Evolutionary conservation across 768 basidiomycete species (phyloP), one percentile per base, ranked within the genome.

Genomic region (Mycena haematopus): DNA sequence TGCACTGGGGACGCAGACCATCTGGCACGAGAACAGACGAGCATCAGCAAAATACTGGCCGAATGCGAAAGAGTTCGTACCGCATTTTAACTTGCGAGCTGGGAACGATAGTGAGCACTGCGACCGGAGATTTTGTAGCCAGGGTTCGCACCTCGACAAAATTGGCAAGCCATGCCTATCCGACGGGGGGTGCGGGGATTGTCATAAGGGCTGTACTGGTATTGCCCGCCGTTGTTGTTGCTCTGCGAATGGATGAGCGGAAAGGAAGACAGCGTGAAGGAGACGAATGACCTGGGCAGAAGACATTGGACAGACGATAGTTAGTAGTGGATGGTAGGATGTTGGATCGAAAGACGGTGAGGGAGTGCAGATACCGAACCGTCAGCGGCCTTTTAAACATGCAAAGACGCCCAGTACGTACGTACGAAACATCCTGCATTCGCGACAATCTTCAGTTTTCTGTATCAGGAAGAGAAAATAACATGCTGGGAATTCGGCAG

Each of bases 61-160:
- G 25, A 35, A 24, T 51, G 22, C 47, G 10, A 35, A n/a, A 25
- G 22, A 58, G 36, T 53, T 29, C 62, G 52, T 53, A 67, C 66
- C 88, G 70, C 90, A 91, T 74, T 90, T 91, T 57, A 91, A 72
- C 73, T 90, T 90, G 62, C 89, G 80, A 6, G 86, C 89, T 90
- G 66, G 61, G 33, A 35, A 35, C 50, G 44, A 27, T 24, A 52
- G 57, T 22, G 21, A 47, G 49, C 22, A n/a, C 35, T 54, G 44
- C 38, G 17, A 51, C 45, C 11, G 66, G 6, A 35, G 9, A 38
- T 22, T 2, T 29, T 25, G 21, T 22, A 24, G 64, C 10, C 47
- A 49, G n/a, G 7, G 19, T 42, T 60, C 74, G 58, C 66, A 87
- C 89, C 86, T 73, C 90, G 78, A 72, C 90, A 91, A 69, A 91